Base-by-base conservation (phyloP, 495 filamentous ascomycete species). In the Cairneyella variabilis region DNA sequence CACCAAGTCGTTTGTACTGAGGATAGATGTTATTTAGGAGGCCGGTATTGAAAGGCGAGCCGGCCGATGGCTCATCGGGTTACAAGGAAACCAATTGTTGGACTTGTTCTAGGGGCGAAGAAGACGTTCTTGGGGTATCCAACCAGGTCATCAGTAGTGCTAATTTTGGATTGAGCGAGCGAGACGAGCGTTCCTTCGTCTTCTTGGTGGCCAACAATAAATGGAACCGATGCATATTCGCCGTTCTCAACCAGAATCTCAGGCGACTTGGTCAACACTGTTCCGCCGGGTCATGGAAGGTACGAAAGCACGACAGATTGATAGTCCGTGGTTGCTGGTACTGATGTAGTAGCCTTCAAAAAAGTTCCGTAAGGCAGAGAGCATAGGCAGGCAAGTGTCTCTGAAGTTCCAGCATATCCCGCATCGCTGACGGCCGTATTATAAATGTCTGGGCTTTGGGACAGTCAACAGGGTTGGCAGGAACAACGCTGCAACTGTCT, bases 1-100 rank as follows among this genome's bases (percentile, higher is more conserved):
- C 84, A 3, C 86, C 81, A 0, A 89, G 70, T 1, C 85, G 83
- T 64, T 90, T 91, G 72, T 79, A 88, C 58, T 85, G 77, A 0
- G 86, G 85, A 57, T 89, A 90, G 62, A 78, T 69, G 56, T 82
- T 80, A 66, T 90, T 84, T 3, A 78, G 34, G 8, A 72, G 51
- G 12, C 83, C 75, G 0, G 83, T 88, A 41, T 79, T 69, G 70
- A 86, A 89, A 4, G 86, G 87, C 82, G 38, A 51, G 20, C 77
- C 79, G 26, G 71, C 62, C 3, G 66, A 60, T 8, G 66, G 58
- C 25, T 61, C 65, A 43, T 71, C 64, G 0, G 70, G 66, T 58
- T 83, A 83, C 0, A 66, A 68, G 0, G 59, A 66, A 4, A 82
- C 70, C 5, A 82, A 64, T 10, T 56, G 61, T 28, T 72, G 47